A percentile compares a stretch with the other conserved stretches of the same genome.
Conservation (phyloP, 1,284 basidiomycete species). For the Ganoderma leucocontextum region DNA sequence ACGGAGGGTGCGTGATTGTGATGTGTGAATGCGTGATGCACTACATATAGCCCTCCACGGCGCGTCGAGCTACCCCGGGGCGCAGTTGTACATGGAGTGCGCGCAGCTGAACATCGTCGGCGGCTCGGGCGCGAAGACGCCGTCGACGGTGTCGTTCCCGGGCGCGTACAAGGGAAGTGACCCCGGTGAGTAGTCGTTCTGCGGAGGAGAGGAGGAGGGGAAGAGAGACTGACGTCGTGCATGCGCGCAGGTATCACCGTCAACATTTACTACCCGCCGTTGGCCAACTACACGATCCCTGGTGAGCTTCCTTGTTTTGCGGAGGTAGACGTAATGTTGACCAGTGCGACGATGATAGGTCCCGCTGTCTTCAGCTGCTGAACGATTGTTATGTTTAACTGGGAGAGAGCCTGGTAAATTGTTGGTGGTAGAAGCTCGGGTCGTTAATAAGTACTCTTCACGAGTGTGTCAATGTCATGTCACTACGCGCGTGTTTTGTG, state of each 20-base stretch:
- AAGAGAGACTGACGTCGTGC: neutral
- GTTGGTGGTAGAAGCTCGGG: neutral
- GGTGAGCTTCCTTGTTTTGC: constrained; percentile 20
- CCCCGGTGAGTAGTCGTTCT: constrained; percentile 28
- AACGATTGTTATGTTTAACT: neutral
- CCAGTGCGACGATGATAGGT: constrained; percentile 14
- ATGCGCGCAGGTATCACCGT: constrained; percentile 32
- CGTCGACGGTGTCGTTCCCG: constrained; percentile 59
- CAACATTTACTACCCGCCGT: constrained; percentile 35
- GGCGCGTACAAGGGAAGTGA: constrained; percentile 52
- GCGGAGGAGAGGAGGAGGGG: neutral
- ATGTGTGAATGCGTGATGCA: no score
- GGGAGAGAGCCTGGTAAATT: neutral
- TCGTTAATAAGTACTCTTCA: no score
- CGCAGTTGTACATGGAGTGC: constrained; percentile 65
- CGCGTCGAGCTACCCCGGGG: constrained; percentile 55
- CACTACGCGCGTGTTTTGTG: no score
- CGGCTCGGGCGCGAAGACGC: constrained; percentile 51
- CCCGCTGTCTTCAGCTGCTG: constrained; percentile 35
- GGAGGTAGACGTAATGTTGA: neutral
- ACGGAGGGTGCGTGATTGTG: no score
- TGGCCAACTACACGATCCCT: constrained; percentile 33
- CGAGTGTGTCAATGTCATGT: no score
- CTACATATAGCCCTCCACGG: constrained; percentile 48
- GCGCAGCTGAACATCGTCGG: constrained; percentile 59